Evolutionary conservation across 805 yeast genomes (phyloP), one percentile per base, ranked within the genome.

Genomic region (Zygosaccharomyces pseudorouxii): DNA sequence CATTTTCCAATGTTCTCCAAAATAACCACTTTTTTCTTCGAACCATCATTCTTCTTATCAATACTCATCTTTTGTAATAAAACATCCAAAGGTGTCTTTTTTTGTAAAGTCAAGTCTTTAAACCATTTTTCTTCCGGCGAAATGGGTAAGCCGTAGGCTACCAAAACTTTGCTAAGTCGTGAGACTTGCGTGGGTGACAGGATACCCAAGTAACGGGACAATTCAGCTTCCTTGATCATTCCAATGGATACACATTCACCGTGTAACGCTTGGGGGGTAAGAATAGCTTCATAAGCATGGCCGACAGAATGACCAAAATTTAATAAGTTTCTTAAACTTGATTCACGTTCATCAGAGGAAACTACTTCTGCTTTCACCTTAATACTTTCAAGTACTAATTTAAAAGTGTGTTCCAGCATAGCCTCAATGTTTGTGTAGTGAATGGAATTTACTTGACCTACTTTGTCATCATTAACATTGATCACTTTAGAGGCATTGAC

Each of bases 221-320:
- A 76, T 69, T 93, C 99, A 4, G 98, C 98, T 69, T 93, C 99
- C 60, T 82, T 78, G 29, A 93, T 83, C 78, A 89, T 86, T 55
- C 99, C 99, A 52, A 93, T 78, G n/a, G 98, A 78, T n/a, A 93
- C 99, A 77, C 99, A 93, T 70, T 93, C 99, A 51, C 99, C 99
- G 63, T 93, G 99, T 39, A 93, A 76, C 20, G 96, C 93, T 67
- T 90, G 89, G 7, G 99, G 99, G 3, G 98, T 90, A 53, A 93
- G 75, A 30, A 93, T 82, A n/a, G 99, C 98, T 72, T 93, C 99
- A 55, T 86, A 89, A 18, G 99, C 99, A 67, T 93, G 99, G 39
- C 99, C 99, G 59, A 93, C 90, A 25, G 97, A 80, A 68, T 93
- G 99, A 30, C 99, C 99, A 64, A 92, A 93, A 70, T 93, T 93